phyloP scores from a whole-genome alignment of 768 basidiomycete species.

The Pleurotus platypus region DNA sequence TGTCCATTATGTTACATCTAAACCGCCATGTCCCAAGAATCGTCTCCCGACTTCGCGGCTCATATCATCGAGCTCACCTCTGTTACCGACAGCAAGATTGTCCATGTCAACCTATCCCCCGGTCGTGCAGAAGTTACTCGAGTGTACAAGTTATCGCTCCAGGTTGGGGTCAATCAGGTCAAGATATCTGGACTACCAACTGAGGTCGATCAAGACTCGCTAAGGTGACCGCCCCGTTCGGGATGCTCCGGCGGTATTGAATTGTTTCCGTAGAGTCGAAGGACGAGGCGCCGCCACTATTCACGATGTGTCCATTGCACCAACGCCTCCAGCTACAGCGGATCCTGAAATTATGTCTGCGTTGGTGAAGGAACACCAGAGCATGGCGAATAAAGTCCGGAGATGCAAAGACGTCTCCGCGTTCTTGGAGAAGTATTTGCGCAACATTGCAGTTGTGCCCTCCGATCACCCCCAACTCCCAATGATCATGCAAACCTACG shows the following conservation, averaged over 20 bases:
- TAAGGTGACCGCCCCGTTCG: conserved; percentile 25
- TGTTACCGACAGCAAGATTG: conserved; percentile 30
- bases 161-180: conserved; percentile 38
- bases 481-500: conserved; percentile 27
- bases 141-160: conserved; percentile 31
- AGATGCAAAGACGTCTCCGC: conserved; percentile 23
- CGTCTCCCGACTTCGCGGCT: conserved; percentile 3
- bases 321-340: conserved; percentile 20
- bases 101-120: conserved; percentile 36
- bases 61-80: conserved; percentile 28
- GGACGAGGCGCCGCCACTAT: conserved; percentile 42
- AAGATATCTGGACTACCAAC: conserved; percentile 33
- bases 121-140: conserved; percentile 39
- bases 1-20: background rate
- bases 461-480: conserved; percentile 24
- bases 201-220: conserved; percentile 33
- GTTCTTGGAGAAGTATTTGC: conserved; percentile 31
- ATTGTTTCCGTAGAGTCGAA: conserved; percentile 31
- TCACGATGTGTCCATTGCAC: conserved; percentile 35
- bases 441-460: conserved; percentile 28
- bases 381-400: conserved; percentile 23
- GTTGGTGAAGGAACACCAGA: conserved; percentile 16
- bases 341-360: conserved; percentile 14
- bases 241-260: background rate
- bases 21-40: background rate